These are phyloP conservation scores for Boletellus sp. DNA, from an alignment of 1,284 basidiomycete genomes.

Conservation along the genomic window DNA sequence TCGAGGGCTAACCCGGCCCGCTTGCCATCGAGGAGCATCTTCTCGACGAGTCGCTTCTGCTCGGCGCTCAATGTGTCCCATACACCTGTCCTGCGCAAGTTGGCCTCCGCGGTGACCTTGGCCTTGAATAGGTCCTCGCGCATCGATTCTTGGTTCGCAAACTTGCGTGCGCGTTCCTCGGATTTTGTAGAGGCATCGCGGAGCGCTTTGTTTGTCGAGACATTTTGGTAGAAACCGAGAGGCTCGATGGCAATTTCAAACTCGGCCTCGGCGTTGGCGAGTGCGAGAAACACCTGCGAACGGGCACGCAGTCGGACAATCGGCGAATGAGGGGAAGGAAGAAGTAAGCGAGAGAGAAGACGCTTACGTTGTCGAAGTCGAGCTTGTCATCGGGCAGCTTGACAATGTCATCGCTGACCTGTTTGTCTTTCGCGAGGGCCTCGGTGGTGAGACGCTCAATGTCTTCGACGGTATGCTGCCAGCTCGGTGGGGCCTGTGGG, in stretches of 20 bases:
- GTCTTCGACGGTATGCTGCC: conserved; percentile 66
- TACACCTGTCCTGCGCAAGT: conserved; percentile 54
- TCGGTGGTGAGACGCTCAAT: conserved; percentile 58
- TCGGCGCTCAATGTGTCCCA: conserved; percentile 60
- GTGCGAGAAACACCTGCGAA: conserved; percentile 64
- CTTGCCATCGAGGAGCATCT: conserved; percentile 72
- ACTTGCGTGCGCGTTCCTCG: conserved; percentile 63
- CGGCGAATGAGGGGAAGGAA: background rate
- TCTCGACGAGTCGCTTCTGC: conserved; percentile 69
- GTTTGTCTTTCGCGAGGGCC: conserved; percentile 55
- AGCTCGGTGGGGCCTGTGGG: conserved; percentile 64
- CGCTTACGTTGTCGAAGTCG: conserved; percentile 54
- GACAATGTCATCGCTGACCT: conserved; percentile 58
- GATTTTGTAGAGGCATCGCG: conserved; percentile 72
- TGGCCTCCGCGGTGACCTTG: conserved; percentile 64
- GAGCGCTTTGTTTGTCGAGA: conserved; percentile 65
- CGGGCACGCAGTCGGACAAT: background rate
- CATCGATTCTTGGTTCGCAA: conserved; percentile 68
- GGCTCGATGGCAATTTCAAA: conserved; percentile 54
- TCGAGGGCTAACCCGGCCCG: conserved; percentile 70
- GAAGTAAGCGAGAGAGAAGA: background rate
- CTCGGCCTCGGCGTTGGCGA: conserved; percentile 47
- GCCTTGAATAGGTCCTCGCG: conserved; percentile 73
- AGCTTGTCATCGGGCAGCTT: conserved; percentile 56
- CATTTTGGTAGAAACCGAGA: conserved; percentile 75